A percentile compares a stretch with the other conserved stretches of the same genome.
Evolutionary conservation across 305 asterid genomes (phyloP).

Genomic region (Fraxinus angustifolia): DNA sequence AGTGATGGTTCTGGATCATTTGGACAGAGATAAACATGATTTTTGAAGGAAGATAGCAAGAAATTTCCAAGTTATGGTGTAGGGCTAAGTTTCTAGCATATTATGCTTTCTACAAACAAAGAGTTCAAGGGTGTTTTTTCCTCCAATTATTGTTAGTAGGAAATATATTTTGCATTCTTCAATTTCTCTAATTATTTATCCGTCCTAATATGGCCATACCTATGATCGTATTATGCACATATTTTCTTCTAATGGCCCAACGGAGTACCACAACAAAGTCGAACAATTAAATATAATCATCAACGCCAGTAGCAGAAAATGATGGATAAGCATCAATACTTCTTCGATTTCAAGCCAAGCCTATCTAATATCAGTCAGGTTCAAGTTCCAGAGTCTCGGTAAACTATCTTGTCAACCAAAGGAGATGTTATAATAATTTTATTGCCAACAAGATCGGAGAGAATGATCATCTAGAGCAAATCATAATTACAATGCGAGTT

Average conservation of each 20-base stretch:
- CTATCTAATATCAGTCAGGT: conserved; percentile 9
- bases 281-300: neutral
- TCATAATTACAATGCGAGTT: conserved; percentile 23
- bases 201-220: neutral
- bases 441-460: neutral
- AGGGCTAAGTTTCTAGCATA: neutral
- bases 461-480: conserved; percentile 13
- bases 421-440: conserved; percentile 9
- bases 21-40: neutral
- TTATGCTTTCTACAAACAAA: neutral
- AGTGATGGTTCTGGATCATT: neutral
- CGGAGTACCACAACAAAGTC: neutral
- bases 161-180: neutral
- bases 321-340: neutral
- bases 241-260: neutral
- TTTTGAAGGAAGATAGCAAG: neutral
- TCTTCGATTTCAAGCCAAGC: conserved; percentile 3
- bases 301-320: neutral
- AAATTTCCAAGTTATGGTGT: neutral
- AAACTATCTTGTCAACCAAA: conserved; percentile 16
- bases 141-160: neutral
- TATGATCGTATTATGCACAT: neutral
- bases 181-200: neutral
- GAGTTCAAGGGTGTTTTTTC: neutral
- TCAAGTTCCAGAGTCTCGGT: conserved; percentile 19